Base-by-base conservation (phyloP, 805 yeast species). In the Huiozyma sinensis region DNA sequence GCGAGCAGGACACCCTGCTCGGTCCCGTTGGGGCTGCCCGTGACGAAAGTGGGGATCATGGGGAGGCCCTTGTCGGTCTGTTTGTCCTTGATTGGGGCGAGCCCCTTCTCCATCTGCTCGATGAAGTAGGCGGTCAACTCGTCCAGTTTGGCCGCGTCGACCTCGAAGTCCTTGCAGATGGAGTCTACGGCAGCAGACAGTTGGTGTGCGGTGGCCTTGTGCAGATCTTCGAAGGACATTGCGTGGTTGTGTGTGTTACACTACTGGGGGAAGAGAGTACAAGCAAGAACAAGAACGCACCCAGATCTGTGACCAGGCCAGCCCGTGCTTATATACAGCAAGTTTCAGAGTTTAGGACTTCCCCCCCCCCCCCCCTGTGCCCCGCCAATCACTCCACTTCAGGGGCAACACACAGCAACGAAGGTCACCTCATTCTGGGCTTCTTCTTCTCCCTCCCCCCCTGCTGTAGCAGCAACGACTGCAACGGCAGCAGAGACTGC, bases 1-100 rank as follows among this genome's bases (percentile, higher is more conserved):
- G 97, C 97, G 47, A 90, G 68, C 47, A 74, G 77, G 38, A 84
- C 69, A 39, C 97, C 97, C 44, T 70, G 71, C 62, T 90, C 98
- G 38, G 75, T 71, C 36, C 98, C 98, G 36, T 72, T 75, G n/a
- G 98, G 97, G 42, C 85, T 73, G 6, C 75, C 72, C 5, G 95
- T 85, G 33, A 90, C 95, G 60, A 65, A 90, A 1, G 95, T 77
- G 36, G 97, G 97, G 55, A 90, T 86, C 98, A 90, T 92, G 33
- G 92, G 90, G 67, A 84, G 66, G 60, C 73, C 79, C 60, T 46
- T 63, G 24, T 63, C 55, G 11, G 65, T 67, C 13, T 66, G 61
- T 27, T 47, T 45, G 8, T 47, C 51, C 0, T 41, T 39, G 9
- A 39, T 41, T 28, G 46, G 48, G 1, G 55, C 61, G 42, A 83